These are phyloP conservation scores for Nepenthes mirabilis DNA, from an alignment of 148 eudicot genomes.

Conservation along the genomic window DNA sequence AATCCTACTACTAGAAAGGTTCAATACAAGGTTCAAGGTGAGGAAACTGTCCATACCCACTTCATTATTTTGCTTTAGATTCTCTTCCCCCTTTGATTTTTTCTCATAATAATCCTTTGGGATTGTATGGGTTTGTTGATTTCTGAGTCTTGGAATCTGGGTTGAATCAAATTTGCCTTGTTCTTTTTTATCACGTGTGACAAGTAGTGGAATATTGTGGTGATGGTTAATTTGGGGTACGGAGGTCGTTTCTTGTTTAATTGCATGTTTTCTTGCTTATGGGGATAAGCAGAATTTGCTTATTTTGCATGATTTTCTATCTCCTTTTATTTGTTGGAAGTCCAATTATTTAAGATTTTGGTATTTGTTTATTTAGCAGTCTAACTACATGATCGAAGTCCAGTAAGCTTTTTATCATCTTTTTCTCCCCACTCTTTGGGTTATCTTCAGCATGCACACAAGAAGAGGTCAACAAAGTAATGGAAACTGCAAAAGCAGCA, in stretches of 20 bases:
- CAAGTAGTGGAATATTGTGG: no score
- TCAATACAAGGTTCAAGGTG: slow-evolving; percentile 93
- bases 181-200: no score
- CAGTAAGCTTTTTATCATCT: not conserved
- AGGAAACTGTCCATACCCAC: not conserved
- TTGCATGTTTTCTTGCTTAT: no score
- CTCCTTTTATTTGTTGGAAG: no score
- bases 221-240: no score
- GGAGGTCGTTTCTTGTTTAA: no score
- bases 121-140: not conserved
- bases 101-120: not conserved
- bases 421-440: not conserved
- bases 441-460: slow-evolving; percentile 73
- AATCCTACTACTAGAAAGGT: slow-evolving; percentile 86
- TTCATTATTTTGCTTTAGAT: not conserved
- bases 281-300: not conserved
- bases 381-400: not conserved
- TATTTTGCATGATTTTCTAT: not conserved
- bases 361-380: not conserved
- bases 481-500: slow-evolving; percentile 75
- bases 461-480: slow-evolving; percentile 94
- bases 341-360: not conserved
- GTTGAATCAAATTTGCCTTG: no score
- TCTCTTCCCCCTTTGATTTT: not conserved
- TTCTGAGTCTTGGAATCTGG: no score